Percentiles rank a stretch among this genome's conserved stretches.
phyloP scores from a whole-genome alignment of 495 filamentous ascomycete species.

The Aspergillus baeticus region DNA sequence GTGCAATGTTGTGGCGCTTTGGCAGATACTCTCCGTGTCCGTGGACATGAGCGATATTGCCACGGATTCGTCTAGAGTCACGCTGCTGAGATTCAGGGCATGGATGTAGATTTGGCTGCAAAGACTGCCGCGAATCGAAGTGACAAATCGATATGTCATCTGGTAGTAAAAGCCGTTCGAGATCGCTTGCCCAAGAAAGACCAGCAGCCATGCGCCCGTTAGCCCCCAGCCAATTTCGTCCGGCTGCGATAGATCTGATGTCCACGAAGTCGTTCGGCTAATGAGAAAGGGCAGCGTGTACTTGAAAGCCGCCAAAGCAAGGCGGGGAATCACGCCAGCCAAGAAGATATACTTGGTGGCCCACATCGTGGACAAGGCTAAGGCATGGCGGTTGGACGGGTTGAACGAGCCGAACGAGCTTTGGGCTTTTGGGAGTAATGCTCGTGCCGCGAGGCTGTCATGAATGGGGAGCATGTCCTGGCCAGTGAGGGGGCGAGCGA shows the following conservation, averaged over 20 bases:
- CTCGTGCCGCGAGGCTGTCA: conserved; percentile 26
- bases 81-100: neutral
- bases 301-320: conserved; percentile 51
- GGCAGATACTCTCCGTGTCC: neutral
- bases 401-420: conserved; percentile 28
- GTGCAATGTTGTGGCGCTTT: conserved; percentile 24
- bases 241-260: conserved; percentile 33
- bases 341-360: conserved; percentile 32
- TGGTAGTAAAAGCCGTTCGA: conserved; percentile 51
- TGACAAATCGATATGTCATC: conserved; percentile 38
- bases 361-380: neutral
- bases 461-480: conserved; percentile 42
- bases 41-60: neutral
- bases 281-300: conserved; percentile 65
- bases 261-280: conserved; percentile 41
- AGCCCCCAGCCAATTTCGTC: conserved; percentile 49
- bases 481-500: conserved; percentile 36
- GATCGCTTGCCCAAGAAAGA: conserved; percentile 56
- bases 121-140: neutral
- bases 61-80: neutral
- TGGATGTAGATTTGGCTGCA: neutral
- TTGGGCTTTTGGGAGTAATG: neutral
- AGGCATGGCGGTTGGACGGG: conserved; percentile 34
- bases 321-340: conserved; percentile 45
- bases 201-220: conserved; percentile 54